Evolutionary conservation across 768 basidiomycete genomes (phyloP).

Genomic region (Jaapia argillacea): DNA sequence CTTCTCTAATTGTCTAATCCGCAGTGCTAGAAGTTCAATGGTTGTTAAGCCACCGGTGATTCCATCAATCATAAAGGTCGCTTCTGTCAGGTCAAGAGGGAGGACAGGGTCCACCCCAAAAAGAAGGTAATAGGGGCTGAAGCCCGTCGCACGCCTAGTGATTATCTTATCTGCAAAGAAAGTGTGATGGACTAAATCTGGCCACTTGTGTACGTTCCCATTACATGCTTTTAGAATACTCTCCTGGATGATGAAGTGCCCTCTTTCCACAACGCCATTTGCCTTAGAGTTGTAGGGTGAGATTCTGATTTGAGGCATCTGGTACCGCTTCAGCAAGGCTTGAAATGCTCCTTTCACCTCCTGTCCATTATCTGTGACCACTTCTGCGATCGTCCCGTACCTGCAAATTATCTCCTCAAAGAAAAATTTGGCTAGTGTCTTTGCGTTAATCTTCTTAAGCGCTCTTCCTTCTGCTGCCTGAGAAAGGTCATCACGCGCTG

Average conservation of each 20-base stretch:
- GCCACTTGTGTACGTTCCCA: constrained; percentile 13
- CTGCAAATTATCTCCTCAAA: constrained; percentile 19
- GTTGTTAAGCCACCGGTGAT: constrained; percentile 17
- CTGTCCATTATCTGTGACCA: no score
- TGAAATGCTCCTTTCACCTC: constrained; percentile 13
- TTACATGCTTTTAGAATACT: constrained; percentile 19
- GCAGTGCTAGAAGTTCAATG: constrained; percentile 13
- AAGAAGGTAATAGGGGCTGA: no score
- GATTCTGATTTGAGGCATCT: no score
- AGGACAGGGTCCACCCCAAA: constrained; percentile 16
- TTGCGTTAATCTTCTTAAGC: constrained; percentile 7
- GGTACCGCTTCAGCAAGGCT: no score
- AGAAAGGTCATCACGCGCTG: constrained; percentile 20
- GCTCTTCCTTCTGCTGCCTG: constrained; percentile 19
- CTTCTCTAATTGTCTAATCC: constrained; percentile 17
- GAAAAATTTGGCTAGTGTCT: constrained; percentile 5
- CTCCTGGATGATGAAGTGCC: constrained; percentile 22
- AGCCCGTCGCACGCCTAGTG: no score
- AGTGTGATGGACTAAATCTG: constrained; percentile 1
- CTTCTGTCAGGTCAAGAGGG: no score
- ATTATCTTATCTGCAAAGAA: no score
- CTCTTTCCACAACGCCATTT: constrained; percentile 26
- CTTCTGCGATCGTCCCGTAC: constrained; percentile 18
- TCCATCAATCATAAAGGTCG: no score
- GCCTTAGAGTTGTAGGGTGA: constrained; percentile 27